These are phyloP conservation scores for Podaxis sp. DNA, from an alignment of 768 basidiomycete genomes.

Conservation along the genomic window DNA sequence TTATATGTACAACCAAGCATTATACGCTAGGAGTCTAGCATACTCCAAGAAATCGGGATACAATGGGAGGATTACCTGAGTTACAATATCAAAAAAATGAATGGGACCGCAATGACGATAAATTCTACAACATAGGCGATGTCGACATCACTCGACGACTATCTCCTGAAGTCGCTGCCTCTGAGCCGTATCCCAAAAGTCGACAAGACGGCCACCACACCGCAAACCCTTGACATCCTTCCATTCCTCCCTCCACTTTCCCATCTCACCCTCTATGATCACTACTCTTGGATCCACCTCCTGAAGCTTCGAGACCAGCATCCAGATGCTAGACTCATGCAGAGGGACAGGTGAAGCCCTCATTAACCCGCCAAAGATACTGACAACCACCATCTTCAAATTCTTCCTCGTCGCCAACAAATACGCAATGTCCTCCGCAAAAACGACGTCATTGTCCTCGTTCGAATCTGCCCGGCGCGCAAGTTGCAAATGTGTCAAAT, in stretches of 20 bases:
- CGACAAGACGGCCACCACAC: constrained; percentile 19
- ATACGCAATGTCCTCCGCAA: constrained; percentile 30
- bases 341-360: constrained; percentile 18
- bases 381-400: constrained; percentile 37
- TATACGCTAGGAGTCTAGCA: neutral
- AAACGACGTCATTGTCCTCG: constrained; percentile 38
- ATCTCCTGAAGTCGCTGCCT: neutral
- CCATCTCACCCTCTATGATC: constrained; percentile 23
- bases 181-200: constrained; percentile 22
- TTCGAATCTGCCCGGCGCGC: constrained; percentile 41
- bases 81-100: neutral
- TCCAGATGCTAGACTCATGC: constrained; percentile 29
- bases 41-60: neutral
- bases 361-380: constrained; percentile 26
- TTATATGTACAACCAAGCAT: neutral
- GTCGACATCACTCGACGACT: neutral
- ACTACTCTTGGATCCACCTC: constrained; percentile 25
- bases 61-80: neutral
- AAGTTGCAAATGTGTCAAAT: constrained; percentile 40
- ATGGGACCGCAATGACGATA: neutral
- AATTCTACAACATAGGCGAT: neutral
- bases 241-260: constrained; percentile 28
- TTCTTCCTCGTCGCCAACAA: constrained; percentile 28
- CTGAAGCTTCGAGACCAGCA: constrained; percentile 21
- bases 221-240: constrained; percentile 18